Evolutionary conservation across 2,329 filamentous ascomycete species (phyloP).

Genomic region (Podosphaera fusca): DNA sequence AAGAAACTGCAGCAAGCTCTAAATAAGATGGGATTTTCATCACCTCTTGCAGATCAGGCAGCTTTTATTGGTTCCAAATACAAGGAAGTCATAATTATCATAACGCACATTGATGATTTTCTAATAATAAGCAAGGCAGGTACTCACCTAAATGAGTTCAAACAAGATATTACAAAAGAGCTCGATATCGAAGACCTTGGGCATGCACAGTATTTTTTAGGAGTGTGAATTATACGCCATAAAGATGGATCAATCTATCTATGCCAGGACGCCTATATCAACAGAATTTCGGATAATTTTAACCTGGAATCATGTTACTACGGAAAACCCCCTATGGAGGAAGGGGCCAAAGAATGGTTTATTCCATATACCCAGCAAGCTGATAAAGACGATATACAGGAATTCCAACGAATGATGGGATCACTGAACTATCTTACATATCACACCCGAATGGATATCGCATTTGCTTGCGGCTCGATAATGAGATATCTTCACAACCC

Average conservation of each 20-base stretch:
- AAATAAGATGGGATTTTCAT: background rate
- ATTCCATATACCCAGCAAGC: too few species aligned
- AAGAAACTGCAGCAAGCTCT: background rate
- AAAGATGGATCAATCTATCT: too few species aligned
- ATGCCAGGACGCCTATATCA: too few species aligned
- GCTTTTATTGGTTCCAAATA: background rate
- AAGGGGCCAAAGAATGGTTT: background rate
- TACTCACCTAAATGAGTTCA: too few species aligned
- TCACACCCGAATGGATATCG: background rate
- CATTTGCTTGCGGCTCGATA: background rate
- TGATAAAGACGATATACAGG: background rate
- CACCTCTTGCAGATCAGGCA: background rate
- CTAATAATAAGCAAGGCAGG: background rate
- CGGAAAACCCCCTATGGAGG: background rate
- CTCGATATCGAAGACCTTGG: too few species aligned
- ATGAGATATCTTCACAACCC: background rate
- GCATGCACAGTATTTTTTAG: too few species aligned
- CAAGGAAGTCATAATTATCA: background rate
- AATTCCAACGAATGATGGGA: too few species aligned
- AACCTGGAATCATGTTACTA: too few species aligned
- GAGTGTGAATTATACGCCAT: too few species aligned
- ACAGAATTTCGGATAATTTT: too few species aligned
- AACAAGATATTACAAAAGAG: too few species aligned
- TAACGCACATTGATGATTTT: background rate
- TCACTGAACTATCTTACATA: too few species aligned